A percentile compares a stretch with the other conserved stretches of the same genome.
These are phyloP conservation scores for Cyberlindnera americana DNA, from an alignment of 805 yeast genomes.

Conservation along the genomic window DNA sequence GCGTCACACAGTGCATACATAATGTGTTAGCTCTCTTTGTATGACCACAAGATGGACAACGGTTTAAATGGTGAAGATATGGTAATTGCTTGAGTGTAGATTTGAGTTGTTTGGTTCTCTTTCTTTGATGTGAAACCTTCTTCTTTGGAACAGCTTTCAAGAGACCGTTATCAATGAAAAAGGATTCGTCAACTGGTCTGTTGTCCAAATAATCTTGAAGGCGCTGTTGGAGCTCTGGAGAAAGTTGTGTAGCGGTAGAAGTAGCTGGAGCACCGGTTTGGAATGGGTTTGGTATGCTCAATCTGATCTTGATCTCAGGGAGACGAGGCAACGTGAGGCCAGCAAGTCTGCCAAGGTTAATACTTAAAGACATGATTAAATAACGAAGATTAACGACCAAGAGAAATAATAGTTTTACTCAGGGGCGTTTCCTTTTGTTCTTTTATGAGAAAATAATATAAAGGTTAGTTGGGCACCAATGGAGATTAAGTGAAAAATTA, in stretches of 20 bases:
- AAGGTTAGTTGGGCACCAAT: too few species aligned
- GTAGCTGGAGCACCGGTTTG: conserved; percentile 5
- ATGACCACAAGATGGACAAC: conserved; percentile 96
- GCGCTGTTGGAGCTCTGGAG: conserved; percentile 15
- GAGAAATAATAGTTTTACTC: background rate
- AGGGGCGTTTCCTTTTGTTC: too few species aligned
- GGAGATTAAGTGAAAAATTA: conserved; percentile 1
- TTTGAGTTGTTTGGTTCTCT: conserved; percentile 77
- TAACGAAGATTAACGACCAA: background rate
- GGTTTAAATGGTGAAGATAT: conserved; percentile 68
- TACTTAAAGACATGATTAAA: conserved; percentile 19
- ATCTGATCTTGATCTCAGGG: conserved; percentile 25
- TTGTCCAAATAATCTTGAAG: conserved; percentile 32
- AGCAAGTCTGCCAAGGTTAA: conserved; percentile 20
- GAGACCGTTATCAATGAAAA: conserved; percentile 63
- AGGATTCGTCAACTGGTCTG: conserved; percentile 29
- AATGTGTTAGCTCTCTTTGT: conserved; percentile 85
- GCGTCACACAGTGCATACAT: conserved; percentile 89
- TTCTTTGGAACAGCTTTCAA: conserved; percentile 91
- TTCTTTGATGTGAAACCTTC: conserved; percentile 82
- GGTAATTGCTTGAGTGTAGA: conserved; percentile 80
- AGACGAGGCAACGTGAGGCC: conserved; percentile 23
- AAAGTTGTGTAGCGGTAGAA: conserved; percentile 4
- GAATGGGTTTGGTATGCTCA: conserved; percentile 26
- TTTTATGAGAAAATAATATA: too few species aligned